Conservation (phyloP, 176 grass and related monocot genomes). For the Aegilops umbellulata region DNA sequence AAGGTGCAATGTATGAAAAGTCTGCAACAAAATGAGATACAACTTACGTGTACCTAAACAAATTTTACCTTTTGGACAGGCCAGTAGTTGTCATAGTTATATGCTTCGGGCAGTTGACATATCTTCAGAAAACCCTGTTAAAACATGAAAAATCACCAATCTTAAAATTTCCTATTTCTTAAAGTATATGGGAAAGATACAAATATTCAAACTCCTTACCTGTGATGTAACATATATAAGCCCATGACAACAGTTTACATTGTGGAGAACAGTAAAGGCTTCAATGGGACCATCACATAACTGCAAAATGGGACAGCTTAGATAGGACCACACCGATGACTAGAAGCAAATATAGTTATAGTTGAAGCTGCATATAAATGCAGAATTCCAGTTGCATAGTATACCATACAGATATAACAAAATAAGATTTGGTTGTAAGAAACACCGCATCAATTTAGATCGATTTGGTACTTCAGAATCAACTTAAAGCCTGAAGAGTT, state of each 20-base stretch:
- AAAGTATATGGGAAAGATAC: slow-evolving; percentile 16
- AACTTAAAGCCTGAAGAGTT: slow-evolving; percentile 7
- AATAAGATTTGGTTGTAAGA: neutral
- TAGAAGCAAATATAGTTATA: slow-evolving; percentile 17
- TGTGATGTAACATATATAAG: slow-evolving; percentile 92
- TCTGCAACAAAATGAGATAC: neutral
- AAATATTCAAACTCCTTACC: slow-evolving; percentile 49
- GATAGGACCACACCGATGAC: slow-evolving; percentile 5
- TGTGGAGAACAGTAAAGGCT: slow-evolving; percentile 92
- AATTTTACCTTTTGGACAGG: slow-evolving; percentile 79
- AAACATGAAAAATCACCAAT: slow-evolving; percentile 18
- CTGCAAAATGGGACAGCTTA: slow-evolving; percentile 52
- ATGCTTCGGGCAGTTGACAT: slow-evolving; percentile 77
- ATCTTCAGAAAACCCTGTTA: slow-evolving; percentile 93
- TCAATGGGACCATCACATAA: slow-evolving; percentile 85
- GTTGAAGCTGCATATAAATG: slow-evolving; percentile 11
- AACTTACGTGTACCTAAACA: neutral
- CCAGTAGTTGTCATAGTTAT: slow-evolving; percentile 93
- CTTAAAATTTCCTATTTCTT: slow-evolving; percentile 14
- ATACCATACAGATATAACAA: neutral
- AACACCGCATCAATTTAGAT: neutral
- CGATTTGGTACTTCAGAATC: neutral
- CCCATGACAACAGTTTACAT: slow-evolving; percentile 91
- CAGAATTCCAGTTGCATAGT: neutral
- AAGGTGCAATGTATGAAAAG: slow-evolving; percentile 14